Conservation (phyloP, 768 basidiomycete species). For the Amanita phalloides region DNA sequence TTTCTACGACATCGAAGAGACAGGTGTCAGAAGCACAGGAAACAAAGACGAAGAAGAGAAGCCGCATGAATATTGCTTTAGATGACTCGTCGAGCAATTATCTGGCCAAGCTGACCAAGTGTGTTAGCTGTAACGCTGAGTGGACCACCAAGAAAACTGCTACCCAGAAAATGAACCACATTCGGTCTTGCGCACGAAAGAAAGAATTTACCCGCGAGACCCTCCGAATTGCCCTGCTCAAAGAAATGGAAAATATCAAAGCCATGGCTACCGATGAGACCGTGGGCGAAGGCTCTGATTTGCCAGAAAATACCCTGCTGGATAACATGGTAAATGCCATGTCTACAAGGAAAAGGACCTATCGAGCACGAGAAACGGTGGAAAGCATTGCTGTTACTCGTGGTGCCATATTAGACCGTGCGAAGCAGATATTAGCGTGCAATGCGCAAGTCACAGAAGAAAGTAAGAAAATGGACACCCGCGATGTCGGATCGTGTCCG, state of each 20-base stretch:
- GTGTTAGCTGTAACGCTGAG: conserved; percentile 49
- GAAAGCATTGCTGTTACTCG: conserved; percentile 37
- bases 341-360: neutral
- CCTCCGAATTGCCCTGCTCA: conserved; percentile 36
- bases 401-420: conserved; percentile 26
- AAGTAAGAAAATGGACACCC: neutral
- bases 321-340: neutral
- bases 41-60: conserved; percentile 5
- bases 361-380: conserved; percentile 25
- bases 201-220: conserved; percentile 42
- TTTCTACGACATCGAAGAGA: neutral
- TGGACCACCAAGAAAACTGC: conserved; percentile 67
- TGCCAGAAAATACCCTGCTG: neutral
- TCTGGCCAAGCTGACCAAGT: conserved; percentile 38
- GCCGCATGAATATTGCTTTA: conserved; percentile 13
- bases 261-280: neutral
- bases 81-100: conserved; percentile 35
- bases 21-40: neutral
- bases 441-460: conserved; percentile 8
- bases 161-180: conserved; percentile 54
- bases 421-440: conserved; percentile 20
- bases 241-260: conserved; percentile 26
- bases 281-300: neutral
- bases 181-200: conserved; percentile 61
- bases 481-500: conserved; percentile 8